Evolutionary conservation across 495 filamentous ascomycete genomes (phyloP).

Genomic region (Physcia stellaris): DNA sequence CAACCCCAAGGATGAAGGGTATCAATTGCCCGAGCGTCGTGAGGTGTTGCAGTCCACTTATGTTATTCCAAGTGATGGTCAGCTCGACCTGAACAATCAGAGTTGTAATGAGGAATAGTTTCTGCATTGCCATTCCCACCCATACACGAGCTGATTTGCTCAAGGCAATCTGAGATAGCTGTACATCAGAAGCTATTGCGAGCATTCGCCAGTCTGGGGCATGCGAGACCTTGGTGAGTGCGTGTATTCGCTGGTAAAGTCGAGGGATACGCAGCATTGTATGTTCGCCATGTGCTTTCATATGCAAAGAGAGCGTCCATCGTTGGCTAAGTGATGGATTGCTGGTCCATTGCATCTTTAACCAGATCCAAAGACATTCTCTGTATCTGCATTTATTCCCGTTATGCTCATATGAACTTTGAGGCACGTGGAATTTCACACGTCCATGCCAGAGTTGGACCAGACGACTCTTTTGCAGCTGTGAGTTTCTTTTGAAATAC

Average conservation of each 20-base stretch:
- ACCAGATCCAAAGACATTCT: too few species aligned
- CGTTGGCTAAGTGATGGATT: too few species aligned
- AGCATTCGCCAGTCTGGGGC: constrained; percentile 2
- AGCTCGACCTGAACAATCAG: constrained; percentile 18
- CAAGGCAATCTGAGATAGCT: neutral
- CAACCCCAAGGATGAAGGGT: constrained; percentile 18
- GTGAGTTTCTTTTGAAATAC: too few species aligned
- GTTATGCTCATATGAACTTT: too few species aligned
- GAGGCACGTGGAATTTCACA: too few species aligned
- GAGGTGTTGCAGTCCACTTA: constrained; percentile 13
- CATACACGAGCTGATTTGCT: neutral
- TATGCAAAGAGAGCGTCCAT: too few species aligned
- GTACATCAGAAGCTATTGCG: constrained; percentile 5
- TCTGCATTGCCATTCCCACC: neutral
- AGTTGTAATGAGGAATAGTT: constrained; percentile 3
- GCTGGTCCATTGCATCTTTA: too few species aligned
- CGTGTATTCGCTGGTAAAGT: neutral
- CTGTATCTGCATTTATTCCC: too few species aligned
- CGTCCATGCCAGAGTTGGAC: too few species aligned
- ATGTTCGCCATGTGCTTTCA: constrained; percentile 3
- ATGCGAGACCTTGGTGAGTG: neutral
- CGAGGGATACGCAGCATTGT: constrained; percentile 1
- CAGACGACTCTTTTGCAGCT: too few species aligned
- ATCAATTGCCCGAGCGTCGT: constrained; percentile 18
- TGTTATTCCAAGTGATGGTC: constrained; percentile 16